Base-by-base conservation (phyloP, 805 yeast genomes). In the Kuraishia floccosa region DNA sequence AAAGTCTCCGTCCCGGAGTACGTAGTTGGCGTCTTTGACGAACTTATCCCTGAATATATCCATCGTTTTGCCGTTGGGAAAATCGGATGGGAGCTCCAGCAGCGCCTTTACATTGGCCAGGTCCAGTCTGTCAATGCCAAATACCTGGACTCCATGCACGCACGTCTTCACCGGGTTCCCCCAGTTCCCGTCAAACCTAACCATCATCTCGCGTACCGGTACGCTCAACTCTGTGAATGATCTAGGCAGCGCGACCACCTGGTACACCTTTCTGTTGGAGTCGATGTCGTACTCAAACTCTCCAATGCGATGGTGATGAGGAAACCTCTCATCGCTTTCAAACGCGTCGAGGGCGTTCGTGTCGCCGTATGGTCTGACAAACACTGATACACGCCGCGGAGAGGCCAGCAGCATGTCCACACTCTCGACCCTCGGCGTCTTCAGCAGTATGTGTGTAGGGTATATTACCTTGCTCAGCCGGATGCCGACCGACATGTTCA, bases 151-250 rank as follows among this genome's bases (percentile, higher is more conserved):
- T 15, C 28, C 28, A 13, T 36, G 31, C 17, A 36, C 24, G n/a
- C 27, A 28, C 9, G 33, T 34, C 11, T 30, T 11, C 16, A 19
- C 18, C 3, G 30, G 30, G 22, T 36, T 29, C 10, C 39, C 39
- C 39, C 39, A 36, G 20, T 36, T 36, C 14, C 30, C 17, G 13
- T 36, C 34, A 5, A 36, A 27, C 12, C 30, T 35, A 7, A 36
- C 14, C 12, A 33, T 30, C 4, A 36, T 20, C n/a, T 34, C 33
- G 9, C 12, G 11, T 9, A 34, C 21, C 6, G 29, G 31, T 9
- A 35, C 27, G 10, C 31, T 19, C 21, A 35, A 15, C 18, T 7
- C 15, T 17, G 24, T 15, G 18, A 28, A 35, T 24, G 30, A 25
- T 16, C 25, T 22, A 10, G 37, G 37, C 5, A 36, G 10, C 7